Percentiles rank a stretch among this genome's conserved stretches.
Conservation (phyloP, 257 asterid genomes). For the Thymus mandschuricus region DNA sequence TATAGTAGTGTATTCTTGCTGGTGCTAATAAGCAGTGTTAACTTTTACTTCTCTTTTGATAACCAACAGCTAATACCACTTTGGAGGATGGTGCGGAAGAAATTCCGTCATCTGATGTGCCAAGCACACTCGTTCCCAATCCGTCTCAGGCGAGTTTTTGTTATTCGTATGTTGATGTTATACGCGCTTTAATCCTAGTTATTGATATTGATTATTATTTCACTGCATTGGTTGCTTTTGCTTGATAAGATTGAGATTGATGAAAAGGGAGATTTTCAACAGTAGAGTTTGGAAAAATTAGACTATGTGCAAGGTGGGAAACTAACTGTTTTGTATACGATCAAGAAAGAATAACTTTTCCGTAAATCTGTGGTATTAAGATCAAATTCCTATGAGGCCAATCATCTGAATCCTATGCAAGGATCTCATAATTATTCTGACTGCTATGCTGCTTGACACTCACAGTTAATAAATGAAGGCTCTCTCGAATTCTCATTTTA, state of each 20-base stretch:
- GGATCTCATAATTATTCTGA: background rate
- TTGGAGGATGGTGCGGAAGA: slow-evolving; percentile 44
- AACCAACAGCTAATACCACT: slow-evolving; percentile 33
- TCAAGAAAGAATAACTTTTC: slow-evolving; percentile 11
- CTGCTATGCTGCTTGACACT: background rate
- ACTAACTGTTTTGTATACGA: slow-evolving; percentile 2
- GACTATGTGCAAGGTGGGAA: slow-evolving; percentile 3
- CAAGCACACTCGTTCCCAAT: slow-evolving; percentile 49
- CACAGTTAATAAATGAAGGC: slow-evolving; percentile 7
- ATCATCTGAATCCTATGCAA: background rate
- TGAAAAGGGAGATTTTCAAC: background rate
- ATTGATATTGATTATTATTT: background rate
- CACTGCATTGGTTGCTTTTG: background rate
- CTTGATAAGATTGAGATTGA: slow-evolving; percentile 4
- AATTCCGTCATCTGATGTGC: slow-evolving; percentile 33
- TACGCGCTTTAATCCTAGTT: slow-evolving; percentile 7
- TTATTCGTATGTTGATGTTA: slow-evolving; percentile 11
- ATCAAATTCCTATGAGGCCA: background rate
- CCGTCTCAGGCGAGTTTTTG: slow-evolving; percentile 53
- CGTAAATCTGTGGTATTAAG: slow-evolving; percentile 3
- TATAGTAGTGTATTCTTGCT: no score
- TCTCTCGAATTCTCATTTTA: slow-evolving; percentile 33
- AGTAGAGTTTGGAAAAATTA: slow-evolving; percentile 8
- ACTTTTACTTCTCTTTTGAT: slow-evolving; percentile 13
- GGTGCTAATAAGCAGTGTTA: no score